A percentile compares a stretch with the other conserved stretches of the same genome.
phyloP scores from a whole-genome alignment of 2,329 filamentous ascomycete species.

The Teratosphaeria viscida region DNA sequence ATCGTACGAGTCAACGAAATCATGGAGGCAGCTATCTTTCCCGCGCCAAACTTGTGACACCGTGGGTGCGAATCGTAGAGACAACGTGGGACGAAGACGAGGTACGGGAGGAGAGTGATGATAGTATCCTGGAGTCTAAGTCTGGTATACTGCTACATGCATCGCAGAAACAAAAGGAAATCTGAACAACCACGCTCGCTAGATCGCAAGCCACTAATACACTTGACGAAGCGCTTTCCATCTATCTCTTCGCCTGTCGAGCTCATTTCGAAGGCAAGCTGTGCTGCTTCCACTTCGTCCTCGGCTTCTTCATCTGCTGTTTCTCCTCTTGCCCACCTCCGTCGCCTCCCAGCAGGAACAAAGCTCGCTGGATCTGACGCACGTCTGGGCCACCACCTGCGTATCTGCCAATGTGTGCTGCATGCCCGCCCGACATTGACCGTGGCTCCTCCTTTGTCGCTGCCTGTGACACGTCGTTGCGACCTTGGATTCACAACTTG shows the following conservation, averaged over 20 bases:
- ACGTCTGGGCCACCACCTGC: constrained; percentile 4
- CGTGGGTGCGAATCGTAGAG: neutral
- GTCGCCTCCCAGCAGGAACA: constrained; percentile 17
- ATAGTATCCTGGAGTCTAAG: neutral
- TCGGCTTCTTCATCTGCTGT: constrained; percentile 1
- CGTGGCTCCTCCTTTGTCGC: neutral
- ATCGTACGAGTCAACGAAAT: neutral
- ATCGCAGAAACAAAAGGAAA: neutral
- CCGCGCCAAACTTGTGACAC: neutral
- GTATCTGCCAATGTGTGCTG: constrained; percentile 4
- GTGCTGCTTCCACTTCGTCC: constrained; percentile 5
- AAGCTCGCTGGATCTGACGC: constrained; percentile 9
- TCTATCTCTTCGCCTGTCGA: neutral
- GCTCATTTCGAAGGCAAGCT: constrained; percentile 1
- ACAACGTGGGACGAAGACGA: neutral
- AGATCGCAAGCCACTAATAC: constrained; percentile 3
- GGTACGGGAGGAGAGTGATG: neutral
- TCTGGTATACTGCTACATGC: neutral
- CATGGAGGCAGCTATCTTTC: neutral
- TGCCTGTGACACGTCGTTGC: neutral
- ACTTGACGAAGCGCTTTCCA: neutral
- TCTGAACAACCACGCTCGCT: neutral
- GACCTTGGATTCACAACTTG: constrained; percentile 58
- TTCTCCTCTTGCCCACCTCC: constrained; percentile 14
- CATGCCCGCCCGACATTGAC: neutral